Percentiles rank a stretch among this genome's conserved stretches.
phyloP scores from a whole-genome alignment of 495 filamentous ascomycete species.

The Penicillium steckii region DNA sequence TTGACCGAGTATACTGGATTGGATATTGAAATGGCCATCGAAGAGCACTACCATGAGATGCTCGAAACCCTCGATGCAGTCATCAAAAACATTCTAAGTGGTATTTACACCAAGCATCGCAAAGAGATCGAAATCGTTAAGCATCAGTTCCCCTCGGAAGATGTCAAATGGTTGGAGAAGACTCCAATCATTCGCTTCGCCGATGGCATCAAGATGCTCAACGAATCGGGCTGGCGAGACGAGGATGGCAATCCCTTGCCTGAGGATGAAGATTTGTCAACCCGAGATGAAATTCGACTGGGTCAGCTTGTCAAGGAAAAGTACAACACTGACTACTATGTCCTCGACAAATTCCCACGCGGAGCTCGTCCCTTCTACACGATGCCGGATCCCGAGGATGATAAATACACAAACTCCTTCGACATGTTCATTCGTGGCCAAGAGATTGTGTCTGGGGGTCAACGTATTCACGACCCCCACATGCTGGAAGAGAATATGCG shows the following conservation, averaged over 20 bases:
- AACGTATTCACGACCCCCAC: slow-evolving; percentile 81
- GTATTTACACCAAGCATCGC: slow-evolving; percentile 61
- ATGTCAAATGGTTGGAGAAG: slow-evolving; percentile 74
- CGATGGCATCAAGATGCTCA: slow-evolving; percentile 77
- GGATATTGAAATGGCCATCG: slow-evolving; percentile 95
- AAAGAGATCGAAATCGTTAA: slow-evolving; percentile 70
- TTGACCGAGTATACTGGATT: slow-evolving; percentile 96
- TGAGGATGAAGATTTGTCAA: slow-evolving; percentile 74
- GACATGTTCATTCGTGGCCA: slow-evolving; percentile 95
- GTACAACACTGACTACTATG: slow-evolving; percentile 55
- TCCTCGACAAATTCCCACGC: background rate
- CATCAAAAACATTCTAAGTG: slow-evolving; percentile 80
- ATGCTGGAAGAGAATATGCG: slow-evolving; percentile 78
- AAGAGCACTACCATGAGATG: slow-evolving; percentile 86
- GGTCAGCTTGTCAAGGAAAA: slow-evolving; percentile 81
- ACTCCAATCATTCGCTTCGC: slow-evolving; percentile 79
- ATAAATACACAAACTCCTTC: slow-evolving; percentile 81
- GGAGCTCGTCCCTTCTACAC: slow-evolving; percentile 64
- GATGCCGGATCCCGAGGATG: slow-evolving; percentile 79
- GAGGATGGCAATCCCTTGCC: slow-evolving; percentile 70
- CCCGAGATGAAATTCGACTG: slow-evolving; percentile 82
- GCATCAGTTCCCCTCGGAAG: slow-evolving; percentile 63
- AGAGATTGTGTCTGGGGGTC: slow-evolving; percentile 87
- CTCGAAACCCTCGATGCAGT: slow-evolving; percentile 70
- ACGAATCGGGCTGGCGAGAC: slow-evolving; percentile 74